Percentiles rank a stretch among this genome's conserved stretches.
phyloP scores from a whole-genome alignment of 108 stramenopile species.

The Seminavis robusta region DNA sequence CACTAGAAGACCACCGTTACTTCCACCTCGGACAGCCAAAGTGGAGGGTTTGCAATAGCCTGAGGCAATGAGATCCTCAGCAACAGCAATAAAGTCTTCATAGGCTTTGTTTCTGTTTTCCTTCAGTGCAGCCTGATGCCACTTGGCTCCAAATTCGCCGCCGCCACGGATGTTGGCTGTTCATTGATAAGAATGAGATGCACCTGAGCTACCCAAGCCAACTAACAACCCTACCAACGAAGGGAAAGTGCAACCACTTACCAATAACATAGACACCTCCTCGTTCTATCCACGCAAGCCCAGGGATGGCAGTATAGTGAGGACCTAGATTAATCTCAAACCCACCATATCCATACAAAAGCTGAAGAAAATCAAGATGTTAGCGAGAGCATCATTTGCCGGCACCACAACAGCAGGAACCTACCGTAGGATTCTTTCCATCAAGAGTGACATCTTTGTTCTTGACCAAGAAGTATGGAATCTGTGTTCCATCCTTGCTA shows the following conservation, averaged over 20 bases:
- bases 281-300: constrained; percentile 85
- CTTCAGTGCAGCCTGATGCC: constrained; percentile 91
- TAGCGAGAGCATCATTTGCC: constrained; percentile 87
- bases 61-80: constrained; percentile 67
- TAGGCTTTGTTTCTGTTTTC: constrained; percentile 87
- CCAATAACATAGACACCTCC: constrained; percentile 92
- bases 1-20: constrained; percentile 88
- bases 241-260: too few relatives aligned
- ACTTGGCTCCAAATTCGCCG: constrained; percentile 86
- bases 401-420: constrained; percentile 84
- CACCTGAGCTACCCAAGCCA: too few relatives aligned
- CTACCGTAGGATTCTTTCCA: constrained; percentile 58
- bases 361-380: constrained; percentile 60
- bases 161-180: constrained; percentile 97
- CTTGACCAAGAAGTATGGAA: constrained; percentile 79
- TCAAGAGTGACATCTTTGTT: constrained; percentile 48
- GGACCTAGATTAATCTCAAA: constrained; percentile 96
- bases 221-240: too few relatives aligned
- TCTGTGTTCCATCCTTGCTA: constrained; percentile 78
- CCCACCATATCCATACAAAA: constrained; percentile 86
- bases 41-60: constrained; percentile 78
- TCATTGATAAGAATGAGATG: too few relatives aligned
- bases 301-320: constrained; percentile 70
- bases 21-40: constrained; percentile 92
- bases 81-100: constrained; percentile 95